Evolutionary conservation across 108 stramenopile genomes (phyloP).

Genomic region (Asterionellopsis glacialis): DNA sequence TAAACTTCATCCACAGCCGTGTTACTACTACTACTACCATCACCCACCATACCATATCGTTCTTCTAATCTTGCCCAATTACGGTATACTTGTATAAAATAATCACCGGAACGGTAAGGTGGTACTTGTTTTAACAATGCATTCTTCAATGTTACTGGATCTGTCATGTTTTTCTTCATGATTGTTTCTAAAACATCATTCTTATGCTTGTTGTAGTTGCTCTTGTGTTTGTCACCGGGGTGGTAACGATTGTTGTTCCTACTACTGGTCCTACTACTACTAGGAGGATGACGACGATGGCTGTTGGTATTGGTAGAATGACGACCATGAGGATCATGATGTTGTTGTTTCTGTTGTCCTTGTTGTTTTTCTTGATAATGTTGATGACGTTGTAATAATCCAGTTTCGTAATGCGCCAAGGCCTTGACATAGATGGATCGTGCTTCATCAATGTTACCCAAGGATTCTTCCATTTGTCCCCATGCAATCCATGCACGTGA

Average conservation of each 20-base stretch:
- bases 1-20: no score
- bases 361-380: conserved; percentile 1
- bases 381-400: conserved; percentile 5
- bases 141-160: conserved; percentile 7
- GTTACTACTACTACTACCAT: no score
- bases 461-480: conserved; percentile 71
- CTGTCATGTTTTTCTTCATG: background rate
- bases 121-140: conserved; percentile 17
- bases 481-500: conserved; percentile 68
- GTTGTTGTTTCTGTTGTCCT: background rate
- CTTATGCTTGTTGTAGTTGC: background rate
- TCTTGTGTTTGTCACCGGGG: no score
- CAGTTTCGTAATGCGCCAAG: conserved; percentile 31
- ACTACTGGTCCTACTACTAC: no score
- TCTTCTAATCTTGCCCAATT: conserved; percentile 78
- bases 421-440: conserved; percentile 46
- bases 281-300: no score
- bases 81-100: conserved; percentile 66
- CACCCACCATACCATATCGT: no score
- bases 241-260: no score
- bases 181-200: background rate
- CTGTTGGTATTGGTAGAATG: no score
- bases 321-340: background rate
- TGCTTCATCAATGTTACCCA: conserved; percentile 58
- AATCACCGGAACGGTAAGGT: conserved; percentile 64